phyloP scores from a whole-genome alignment of 352 stramenopile genomes.

The Plasmopara halstedii region DNA sequence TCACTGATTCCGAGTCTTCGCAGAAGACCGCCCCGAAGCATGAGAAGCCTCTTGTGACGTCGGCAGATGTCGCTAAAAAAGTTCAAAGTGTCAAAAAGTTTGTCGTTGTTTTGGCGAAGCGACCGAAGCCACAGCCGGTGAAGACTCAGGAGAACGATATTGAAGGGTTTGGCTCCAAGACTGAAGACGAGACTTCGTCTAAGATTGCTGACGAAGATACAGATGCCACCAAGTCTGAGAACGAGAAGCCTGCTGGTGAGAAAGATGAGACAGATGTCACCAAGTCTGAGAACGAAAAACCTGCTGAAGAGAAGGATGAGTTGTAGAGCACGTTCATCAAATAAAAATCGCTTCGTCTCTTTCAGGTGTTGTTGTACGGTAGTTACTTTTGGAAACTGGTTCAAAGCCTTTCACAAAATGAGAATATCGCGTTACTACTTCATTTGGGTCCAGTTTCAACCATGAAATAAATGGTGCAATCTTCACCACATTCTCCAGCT shows the following conservation, averaged over 20 bases:
- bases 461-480: slow-evolving; percentile 21
- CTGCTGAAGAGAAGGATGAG: slow-evolving; percentile 39
- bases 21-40: slow-evolving; percentile 67
- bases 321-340: slow-evolving; percentile 30
- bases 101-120: slow-evolving; percentile 74
- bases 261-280: slow-evolving; percentile 50
- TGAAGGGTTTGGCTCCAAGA: slow-evolving; percentile 24
- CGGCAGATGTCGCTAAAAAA: slow-evolving; percentile 79
- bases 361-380: not conserved
- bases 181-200: slow-evolving; percentile 19
- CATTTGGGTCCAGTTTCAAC: slow-evolving; percentile 24
- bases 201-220: slow-evolving; percentile 23
- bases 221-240: slow-evolving; percentile 14
- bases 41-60: slow-evolving; percentile 80
- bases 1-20: slow-evolving; percentile 55
- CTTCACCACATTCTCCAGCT: slow-evolving; percentile 17
- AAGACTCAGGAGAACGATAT: slow-evolving; percentile 37
- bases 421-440: slow-evolving; percentile 27
- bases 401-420: slow-evolving; percentile 33
- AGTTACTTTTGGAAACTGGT: slow-evolving; percentile 33
- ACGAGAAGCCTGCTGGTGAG: slow-evolving; percentile 18
- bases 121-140: slow-evolving; percentile 49
- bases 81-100: slow-evolving; percentile 82
- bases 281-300: slow-evolving; percentile 17
- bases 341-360: not conserved